Conservation (phyloP, 2,329 filamentous ascomycete species). For the Fusarium nisikadoi region DNA sequence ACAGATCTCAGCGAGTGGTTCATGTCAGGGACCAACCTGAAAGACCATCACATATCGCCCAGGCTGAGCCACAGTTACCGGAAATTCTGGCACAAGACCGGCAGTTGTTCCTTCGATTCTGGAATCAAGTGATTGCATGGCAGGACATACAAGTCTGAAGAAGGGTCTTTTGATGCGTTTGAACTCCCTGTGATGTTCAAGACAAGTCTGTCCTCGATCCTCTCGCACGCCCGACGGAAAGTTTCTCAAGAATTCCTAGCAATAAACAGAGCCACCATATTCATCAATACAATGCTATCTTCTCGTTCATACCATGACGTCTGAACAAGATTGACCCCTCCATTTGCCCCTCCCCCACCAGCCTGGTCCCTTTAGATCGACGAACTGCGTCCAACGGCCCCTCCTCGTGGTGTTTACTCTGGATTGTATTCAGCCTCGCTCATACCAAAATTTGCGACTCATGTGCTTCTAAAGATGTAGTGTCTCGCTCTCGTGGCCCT, state of each 20-base stretch:
- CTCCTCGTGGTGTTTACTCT: constrained; percentile 46
- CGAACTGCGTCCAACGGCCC: constrained; percentile 46
- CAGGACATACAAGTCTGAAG: not conserved
- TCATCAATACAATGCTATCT: constrained; percentile 20
- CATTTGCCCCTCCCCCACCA: constrained; percentile 44
- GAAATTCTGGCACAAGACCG: not conserved
- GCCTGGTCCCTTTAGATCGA: constrained; percentile 31
- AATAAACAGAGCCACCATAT: not conserved
- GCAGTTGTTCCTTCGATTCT: not conserved
- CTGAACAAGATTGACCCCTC: constrained; percentile 42
- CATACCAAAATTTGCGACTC: constrained; percentile 18
- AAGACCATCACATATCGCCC: constrained; percentile 9
- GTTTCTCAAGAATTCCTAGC: not conserved
- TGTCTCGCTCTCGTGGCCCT: constrained; percentile 29
- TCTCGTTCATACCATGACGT: constrained; percentile 20
- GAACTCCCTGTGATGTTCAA: not conserved
- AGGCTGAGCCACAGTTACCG: constrained; percentile 19
- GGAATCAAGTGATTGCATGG: constrained; percentile 25
- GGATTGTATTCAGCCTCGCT: constrained; percentile 40
- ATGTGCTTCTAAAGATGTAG: constrained; percentile 22
- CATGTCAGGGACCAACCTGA: constrained; percentile 5
- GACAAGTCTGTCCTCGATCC: not conserved
- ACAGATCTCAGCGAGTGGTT: constrained; percentile 24
- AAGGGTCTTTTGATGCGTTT: not conserved
- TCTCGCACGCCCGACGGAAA: not conserved